Evolutionary conservation across 148 eudicot genomes (phyloP).

Genomic region (Rhododendron simsii): DNA sequence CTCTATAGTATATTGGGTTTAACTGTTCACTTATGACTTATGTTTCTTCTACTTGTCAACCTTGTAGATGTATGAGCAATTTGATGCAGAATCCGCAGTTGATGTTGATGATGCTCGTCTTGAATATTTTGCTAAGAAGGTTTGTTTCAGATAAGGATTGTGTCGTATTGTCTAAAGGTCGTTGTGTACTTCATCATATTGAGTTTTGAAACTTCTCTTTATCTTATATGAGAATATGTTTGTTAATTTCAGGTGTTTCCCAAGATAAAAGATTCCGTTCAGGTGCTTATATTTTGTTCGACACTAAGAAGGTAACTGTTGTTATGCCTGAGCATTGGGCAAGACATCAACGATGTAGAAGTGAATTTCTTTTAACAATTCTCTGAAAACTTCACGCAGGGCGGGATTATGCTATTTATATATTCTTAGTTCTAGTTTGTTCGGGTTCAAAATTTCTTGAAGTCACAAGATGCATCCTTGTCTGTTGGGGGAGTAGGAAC

Average conservation of each 20-base stretch:
- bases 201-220: neutral
- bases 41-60: neutral
- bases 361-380: neutral
- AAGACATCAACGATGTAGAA: neutral
- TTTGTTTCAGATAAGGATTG: conserved; percentile 9
- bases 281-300: conserved; percentile 37
- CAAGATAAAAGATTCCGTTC: conserved; percentile 80
- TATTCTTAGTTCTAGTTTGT: conserved; percentile 82
- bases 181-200: neutral
- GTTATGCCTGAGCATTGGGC: neutral
- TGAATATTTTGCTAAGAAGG: conserved; percentile 73
- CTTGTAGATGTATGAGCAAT: conserved; percentile 79
- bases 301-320: neutral
- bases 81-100: conserved; percentile 52
- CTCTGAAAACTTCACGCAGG: conserved; percentile 35
- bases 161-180: neutral
- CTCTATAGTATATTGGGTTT: neutral
- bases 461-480: conserved; percentile 81
- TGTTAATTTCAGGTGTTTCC: conserved; percentile 73
- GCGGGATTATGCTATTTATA: conserved; percentile 78
- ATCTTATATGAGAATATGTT: conserved; percentile 2
- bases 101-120: conserved; percentile 84
- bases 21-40: neutral
- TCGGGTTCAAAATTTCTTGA: conserved; percentile 73
- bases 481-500: conserved; percentile 75